Evolutionary conservation across 2,329 filamentous ascomycete genomes (phyloP), one percentile per base, ranked within the genome.

Genomic region (Talaromyces sp.): DNA sequence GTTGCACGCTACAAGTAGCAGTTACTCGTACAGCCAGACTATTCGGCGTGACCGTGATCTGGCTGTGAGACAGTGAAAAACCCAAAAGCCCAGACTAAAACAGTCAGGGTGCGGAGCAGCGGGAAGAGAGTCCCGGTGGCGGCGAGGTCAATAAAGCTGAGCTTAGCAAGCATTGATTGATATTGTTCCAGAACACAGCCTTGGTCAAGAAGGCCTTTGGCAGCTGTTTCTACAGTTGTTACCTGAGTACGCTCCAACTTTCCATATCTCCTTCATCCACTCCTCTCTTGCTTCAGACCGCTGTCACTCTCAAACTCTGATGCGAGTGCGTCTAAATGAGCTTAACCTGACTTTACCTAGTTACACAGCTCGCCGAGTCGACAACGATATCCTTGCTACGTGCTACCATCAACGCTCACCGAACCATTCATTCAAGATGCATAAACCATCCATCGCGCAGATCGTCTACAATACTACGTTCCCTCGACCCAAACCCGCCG

Each of bases 401-500:
- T 31, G 15, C 49, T 53, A 53, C 49, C 17, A 11, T n/a, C 5
- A 17, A 5, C 25, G 3, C 13, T 25, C 15, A 40, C 25, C 10
- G 13, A 27, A 59, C 22, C 22, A 45, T 15, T 73, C 72, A 78
- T 70, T 25, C 61, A 63, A 54, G 70, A 89, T 89, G 86, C 85
- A 85, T 73, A 85, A 86, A 76, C 85, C 86, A 56, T 83, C 84
- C 63, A 80, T 88, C 69, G 80, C 84, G 64, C 82, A 86, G 64
- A 78, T 86, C 65, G 84, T 89, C 72, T 86, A 88, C 78, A 81
- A 81, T 70, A 78, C 82, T 68, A 82, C 86, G 56, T 89, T 84
- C 73, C 87, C 86, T 11, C 81, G 79, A 51, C 85, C 85, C 29
- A 81, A 82, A 38, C 76, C 84, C 29, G 83, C 79, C 66, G 86